Base-by-base conservation (phyloP, 192 early-diverging fungal species). In the Helicostylum pulchrum region DNA sequence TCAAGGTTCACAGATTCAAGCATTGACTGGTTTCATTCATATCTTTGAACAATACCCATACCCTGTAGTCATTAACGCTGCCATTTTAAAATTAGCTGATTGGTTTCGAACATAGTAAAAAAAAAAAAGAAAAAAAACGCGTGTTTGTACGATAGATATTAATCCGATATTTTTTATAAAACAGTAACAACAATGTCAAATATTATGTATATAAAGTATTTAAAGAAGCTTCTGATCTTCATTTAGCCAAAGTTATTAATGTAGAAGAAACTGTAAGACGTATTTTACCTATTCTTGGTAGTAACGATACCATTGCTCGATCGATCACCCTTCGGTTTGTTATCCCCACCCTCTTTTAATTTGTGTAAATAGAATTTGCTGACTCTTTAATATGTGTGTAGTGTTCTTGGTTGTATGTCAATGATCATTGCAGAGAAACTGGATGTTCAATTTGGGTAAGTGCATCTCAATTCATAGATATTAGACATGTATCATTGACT, bases 401-500 rank as follows among this genome's bases (percentile, higher is more conserved):
- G 80, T 21, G 64, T 75, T 2, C 65, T 82, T 23, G 80, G 80
- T 7, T 72, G 72, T 39, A 73, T 82, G 72, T 72, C 80, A 2
- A 62, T 60, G 21, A 79, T 82, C 26, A 66, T 73, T 17, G 63
- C 66, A 6, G 75, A 77, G 30, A 73, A 76, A 23, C 62, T 78
- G 11, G 77, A 82, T 46, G 75, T 82, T 2, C 78, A 82, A 26
- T 71, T 73, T 62, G 73, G 68, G 80, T 82, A 78, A 42, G 52
- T 11, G 14, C 5, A 21, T 21, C 1, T 1, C 4, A 45, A 0
- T 15, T 45, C 4, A 12, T 10, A 15, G 10, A 34, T 31, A 17
- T 17, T 3, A 12, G 30, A 36, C 0, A 15, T 4, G 17, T 20
- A 36, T 12, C 36, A 0, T 6, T 48, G 45, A 51, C 39, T 47